These are phyloP conservation scores for Catunica adiposa DNA, from an alignment of 2,329 filamentous ascomycete species.

Conservation along the genomic window DNA sequence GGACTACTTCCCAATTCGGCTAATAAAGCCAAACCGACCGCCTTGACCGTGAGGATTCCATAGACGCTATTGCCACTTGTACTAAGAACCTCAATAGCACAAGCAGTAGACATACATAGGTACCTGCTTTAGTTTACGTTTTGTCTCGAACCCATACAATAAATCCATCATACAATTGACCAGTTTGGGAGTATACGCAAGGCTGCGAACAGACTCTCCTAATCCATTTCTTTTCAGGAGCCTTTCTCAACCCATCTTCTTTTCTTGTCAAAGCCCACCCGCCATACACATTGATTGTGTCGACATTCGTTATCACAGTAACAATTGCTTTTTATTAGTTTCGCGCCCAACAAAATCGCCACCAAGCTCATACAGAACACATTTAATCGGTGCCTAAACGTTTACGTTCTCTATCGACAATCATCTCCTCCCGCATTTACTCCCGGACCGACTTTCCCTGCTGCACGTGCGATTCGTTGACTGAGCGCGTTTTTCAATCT, in stretches of 20 bases:
- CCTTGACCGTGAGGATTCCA: neutral
- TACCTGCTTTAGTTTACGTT: too few relatives aligned
- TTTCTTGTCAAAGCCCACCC: neutral
- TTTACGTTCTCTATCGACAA: neutral
- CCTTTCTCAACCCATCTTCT: neutral
- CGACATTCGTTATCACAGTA: too few relatives aligned
- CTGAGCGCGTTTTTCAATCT: slow-evolving; percentile 1
- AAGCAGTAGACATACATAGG: too few relatives aligned
- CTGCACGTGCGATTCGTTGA: slow-evolving; percentile 1
- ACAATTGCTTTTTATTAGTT: too few relatives aligned
- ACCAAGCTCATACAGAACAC: too few relatives aligned
- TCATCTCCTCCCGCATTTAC: neutral
- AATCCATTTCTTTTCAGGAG: neutral
- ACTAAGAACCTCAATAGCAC: neutral
- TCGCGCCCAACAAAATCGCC: too few relatives aligned
- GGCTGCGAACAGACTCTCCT: neutral
- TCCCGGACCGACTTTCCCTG: neutral
- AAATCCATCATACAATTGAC: too few relatives aligned
- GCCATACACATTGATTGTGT: neutral
- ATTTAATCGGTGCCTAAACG: neutral
- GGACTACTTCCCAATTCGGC: neutral
- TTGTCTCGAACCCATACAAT: neutral
- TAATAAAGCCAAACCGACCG: neutral
- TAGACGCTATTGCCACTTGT: neutral
- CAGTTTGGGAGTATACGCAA: neutral